Percentiles rank a stretch among this genome's conserved stretches.
Evolutionary conservation across 2,329 filamentous ascomycete genomes (phyloP).

Genomic region (Simplicillium aogashimaense): DNA sequence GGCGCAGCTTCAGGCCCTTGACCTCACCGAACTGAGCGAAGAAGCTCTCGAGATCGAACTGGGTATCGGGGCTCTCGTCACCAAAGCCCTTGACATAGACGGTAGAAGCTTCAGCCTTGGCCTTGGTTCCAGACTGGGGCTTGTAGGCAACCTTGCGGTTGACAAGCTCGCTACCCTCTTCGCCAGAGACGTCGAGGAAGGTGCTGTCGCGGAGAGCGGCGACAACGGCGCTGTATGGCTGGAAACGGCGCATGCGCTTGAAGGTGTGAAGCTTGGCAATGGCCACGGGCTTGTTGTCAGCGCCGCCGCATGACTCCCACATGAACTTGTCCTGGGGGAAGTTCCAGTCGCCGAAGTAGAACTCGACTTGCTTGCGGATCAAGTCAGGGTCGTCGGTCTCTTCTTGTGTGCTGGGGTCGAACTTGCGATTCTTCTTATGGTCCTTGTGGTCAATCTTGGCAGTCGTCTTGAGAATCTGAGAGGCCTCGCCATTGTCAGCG

Average conservation of each 20-base stretch:
- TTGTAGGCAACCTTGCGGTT: constrained; percentile 68
- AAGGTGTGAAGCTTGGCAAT: constrained; percentile 74
- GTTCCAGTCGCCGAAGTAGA: constrained; percentile 92
- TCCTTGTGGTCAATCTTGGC: constrained; percentile 27
- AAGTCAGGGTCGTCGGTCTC: constrained; percentile 68
- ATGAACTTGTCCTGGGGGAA: constrained; percentile 83
- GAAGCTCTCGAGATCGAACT: constrained; percentile 91
- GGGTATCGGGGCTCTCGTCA: constrained; percentile 69
- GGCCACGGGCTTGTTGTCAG: constrained; percentile 70
- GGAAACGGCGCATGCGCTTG: constrained; percentile 93
- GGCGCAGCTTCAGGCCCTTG: constrained; percentile 79
- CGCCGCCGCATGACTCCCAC: constrained; percentile 66
- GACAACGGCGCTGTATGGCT: constrained; percentile 75
- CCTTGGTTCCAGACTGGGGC: constrained; percentile 46
- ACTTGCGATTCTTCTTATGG: constrained; percentile 53
- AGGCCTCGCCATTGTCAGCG: constrained; percentile 10
- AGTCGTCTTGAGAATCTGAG: constrained; percentile 34
- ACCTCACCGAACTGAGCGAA: constrained; percentile 73
- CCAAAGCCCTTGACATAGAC: constrained; percentile 95
- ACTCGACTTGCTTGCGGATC: constrained; percentile 88
- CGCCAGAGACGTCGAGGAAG: constrained; percentile 62
- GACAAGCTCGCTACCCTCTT: constrained; percentile 60
- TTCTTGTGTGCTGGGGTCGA: constrained; percentile 55
- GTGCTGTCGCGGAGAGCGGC: constrained; percentile 72
- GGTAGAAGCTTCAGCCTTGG: constrained; percentile 60